phyloP scores from a whole-genome alignment of 2,329 filamentous ascomycete species.

The Colletotrichum sp. region DNA sequence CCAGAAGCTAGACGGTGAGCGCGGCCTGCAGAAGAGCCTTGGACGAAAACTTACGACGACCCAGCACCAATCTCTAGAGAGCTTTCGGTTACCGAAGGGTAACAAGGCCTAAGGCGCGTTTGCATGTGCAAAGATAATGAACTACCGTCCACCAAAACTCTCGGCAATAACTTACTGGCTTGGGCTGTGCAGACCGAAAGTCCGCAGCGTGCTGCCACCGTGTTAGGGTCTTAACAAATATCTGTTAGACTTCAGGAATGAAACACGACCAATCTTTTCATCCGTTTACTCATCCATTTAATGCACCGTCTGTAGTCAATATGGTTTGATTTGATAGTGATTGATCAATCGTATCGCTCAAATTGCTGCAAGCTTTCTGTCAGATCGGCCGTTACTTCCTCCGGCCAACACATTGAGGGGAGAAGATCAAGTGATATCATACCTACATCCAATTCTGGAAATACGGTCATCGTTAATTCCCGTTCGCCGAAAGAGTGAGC shows the following conservation, averaged over 20 bases:
- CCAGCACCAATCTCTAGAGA: not conserved
- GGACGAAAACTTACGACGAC: not conserved
- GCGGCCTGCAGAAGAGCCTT: not conserved
- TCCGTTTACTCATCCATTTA: not conserved
- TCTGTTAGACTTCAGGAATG: not conserved
- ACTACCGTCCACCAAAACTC: not conserved
- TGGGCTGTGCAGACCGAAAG: not conserved
- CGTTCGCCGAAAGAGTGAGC: not conserved
- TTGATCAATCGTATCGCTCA: not conserved
- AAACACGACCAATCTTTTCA: not conserved
- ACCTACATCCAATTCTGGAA: not conserved
- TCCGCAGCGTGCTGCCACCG: not conserved
- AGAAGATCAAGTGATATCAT: not conserved
- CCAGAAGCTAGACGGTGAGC: not conserved
- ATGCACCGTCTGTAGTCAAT: not conserved
- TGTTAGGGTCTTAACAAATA: not conserved
- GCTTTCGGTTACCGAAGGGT: not conserved
- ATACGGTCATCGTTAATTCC: not conserved
- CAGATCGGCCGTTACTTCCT: not conserved
- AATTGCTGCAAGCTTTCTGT: not conserved
- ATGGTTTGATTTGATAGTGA: not conserved
- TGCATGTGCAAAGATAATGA: not conserved
- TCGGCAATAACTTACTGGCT: not conserved
- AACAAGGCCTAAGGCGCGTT: not conserved
- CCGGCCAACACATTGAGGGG: not conserved